These are phyloP conservation scores for Hypoxylon crocopeplum DNA, from an alignment of 495 filamentous ascomycete genomes.

Conservation along the genomic window DNA sequence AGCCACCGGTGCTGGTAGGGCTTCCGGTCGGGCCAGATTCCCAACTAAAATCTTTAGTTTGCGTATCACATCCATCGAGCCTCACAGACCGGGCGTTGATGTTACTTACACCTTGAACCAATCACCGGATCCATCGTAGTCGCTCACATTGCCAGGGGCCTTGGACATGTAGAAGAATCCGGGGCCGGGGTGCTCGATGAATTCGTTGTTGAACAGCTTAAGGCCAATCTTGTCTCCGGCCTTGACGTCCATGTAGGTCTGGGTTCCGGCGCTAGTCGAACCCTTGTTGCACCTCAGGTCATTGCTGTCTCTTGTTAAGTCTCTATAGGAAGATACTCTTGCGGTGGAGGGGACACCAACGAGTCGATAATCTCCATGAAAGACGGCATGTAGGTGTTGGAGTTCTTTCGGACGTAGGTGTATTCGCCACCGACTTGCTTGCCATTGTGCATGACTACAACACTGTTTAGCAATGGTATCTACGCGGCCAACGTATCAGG, in stretches of 20 bases:
- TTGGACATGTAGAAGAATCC: constrained; percentile 57
- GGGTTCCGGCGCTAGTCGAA: constrained; percentile 39
- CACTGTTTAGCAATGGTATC: constrained; percentile 4
- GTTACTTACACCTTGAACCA: constrained; percentile 61
- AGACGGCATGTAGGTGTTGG: constrained; percentile 50
- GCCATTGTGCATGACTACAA: constrained; percentile 46
- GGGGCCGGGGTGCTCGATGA: constrained; percentile 56
- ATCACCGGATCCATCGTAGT: constrained; percentile 56
- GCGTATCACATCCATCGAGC: not conserved
- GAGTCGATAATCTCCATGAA: constrained; percentile 49
- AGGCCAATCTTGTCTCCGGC: constrained; percentile 57
- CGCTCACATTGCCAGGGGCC: constrained; percentile 48
- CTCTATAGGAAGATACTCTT: not conserved
- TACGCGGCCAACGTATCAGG: constrained; percentile 19
- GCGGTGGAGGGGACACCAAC: constrained; percentile 3
- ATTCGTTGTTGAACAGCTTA: constrained; percentile 53
- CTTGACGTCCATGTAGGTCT: constrained; percentile 45
- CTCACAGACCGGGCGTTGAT: not conserved
- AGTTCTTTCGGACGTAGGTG: constrained; percentile 48
- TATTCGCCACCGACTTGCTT: constrained; percentile 47
- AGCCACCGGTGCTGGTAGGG: constrained; percentile 41
- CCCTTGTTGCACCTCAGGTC: constrained; percentile 59
- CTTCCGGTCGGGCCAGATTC: constrained; percentile 42
- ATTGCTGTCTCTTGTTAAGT: constrained; percentile 23
- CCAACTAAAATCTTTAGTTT: constrained; percentile 27